phyloP scores from a whole-genome alignment of 305 asterid species.

The Fraxinus sp. region DNA sequence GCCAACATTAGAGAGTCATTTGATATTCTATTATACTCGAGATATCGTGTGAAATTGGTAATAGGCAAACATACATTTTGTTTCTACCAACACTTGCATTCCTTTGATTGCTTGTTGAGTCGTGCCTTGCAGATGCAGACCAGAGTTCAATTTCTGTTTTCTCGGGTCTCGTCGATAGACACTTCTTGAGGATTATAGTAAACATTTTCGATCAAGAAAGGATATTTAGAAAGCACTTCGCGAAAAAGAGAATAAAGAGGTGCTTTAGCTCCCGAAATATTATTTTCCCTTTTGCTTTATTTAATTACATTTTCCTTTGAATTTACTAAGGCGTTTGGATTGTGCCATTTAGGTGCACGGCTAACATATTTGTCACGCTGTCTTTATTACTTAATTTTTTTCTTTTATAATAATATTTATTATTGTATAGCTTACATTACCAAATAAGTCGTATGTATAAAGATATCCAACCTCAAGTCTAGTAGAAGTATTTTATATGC shows the following conservation, averaged over 20 bases:
- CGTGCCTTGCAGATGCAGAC: not conserved
- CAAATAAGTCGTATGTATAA: not conserved
- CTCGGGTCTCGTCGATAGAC: not conserved
- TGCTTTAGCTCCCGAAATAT: not conserved
- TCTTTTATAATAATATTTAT: too few species aligned
- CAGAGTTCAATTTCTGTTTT: not conserved
- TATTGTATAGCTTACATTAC: not conserved
- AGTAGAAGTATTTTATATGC: not conserved
- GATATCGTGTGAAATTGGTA: not conserved
- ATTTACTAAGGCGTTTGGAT: not conserved
- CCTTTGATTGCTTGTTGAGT: not conserved
- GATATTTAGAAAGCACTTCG: not conserved
- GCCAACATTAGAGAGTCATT: constrained; percentile 16
- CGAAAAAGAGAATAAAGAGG: not conserved
- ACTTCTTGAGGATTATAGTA: not conserved
- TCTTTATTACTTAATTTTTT: not conserved
- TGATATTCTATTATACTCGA: not conserved
- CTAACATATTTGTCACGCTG: not conserved
- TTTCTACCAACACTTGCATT: not conserved
- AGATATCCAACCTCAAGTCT: not conserved
- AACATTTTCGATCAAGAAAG: not conserved
- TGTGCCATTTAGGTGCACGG: not conserved
- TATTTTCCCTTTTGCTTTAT: not conserved
- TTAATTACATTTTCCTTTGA: not conserved
- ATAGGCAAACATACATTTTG: not conserved